Conservation (phyloP, 257 asterid species). For the Solanum rostratum region DNA sequence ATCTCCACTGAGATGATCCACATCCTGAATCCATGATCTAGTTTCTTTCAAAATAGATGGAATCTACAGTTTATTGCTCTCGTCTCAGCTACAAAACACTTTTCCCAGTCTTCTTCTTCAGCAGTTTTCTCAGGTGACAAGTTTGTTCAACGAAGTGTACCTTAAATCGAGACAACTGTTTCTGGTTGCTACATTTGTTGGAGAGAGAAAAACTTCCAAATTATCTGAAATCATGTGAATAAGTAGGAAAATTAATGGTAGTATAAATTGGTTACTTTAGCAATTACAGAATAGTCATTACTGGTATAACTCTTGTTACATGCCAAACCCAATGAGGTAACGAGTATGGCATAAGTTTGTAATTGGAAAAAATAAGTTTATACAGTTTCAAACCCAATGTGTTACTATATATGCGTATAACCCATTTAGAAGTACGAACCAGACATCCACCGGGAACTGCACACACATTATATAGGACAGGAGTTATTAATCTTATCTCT, state of each 20-base stretch:
- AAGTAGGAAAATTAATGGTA: rapidly evolving
- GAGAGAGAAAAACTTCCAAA: not conserved
- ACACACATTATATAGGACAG: too few species aligned
- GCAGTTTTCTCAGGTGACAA: not conserved
- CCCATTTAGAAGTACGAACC: too few species aligned
- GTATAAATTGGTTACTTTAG: not conserved
- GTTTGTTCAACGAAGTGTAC: not conserved
- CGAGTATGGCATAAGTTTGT: not conserved
- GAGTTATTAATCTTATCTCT: not conserved
- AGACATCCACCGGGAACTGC: too few species aligned
- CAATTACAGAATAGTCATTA: not conserved
- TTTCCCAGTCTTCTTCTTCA: too few species aligned
- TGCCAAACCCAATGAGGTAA: not conserved
- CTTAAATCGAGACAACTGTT: not conserved
- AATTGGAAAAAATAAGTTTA: not conserved
- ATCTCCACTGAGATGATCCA: too few species aligned
- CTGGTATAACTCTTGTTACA: not conserved
- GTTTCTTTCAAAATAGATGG: too few species aligned
- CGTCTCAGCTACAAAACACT: too few species aligned
- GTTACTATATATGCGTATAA: too few species aligned
- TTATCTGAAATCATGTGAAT: not conserved
- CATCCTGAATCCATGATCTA: too few species aligned
- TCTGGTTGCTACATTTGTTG: not conserved
- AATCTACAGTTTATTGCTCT: too few species aligned
- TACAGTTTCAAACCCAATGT: not conserved